A percentile compares a stretch with the other conserved stretches of the same genome.
Conservation (phyloP, 257 asterid genomes). For the Scutellaria baicalensis region DNA sequence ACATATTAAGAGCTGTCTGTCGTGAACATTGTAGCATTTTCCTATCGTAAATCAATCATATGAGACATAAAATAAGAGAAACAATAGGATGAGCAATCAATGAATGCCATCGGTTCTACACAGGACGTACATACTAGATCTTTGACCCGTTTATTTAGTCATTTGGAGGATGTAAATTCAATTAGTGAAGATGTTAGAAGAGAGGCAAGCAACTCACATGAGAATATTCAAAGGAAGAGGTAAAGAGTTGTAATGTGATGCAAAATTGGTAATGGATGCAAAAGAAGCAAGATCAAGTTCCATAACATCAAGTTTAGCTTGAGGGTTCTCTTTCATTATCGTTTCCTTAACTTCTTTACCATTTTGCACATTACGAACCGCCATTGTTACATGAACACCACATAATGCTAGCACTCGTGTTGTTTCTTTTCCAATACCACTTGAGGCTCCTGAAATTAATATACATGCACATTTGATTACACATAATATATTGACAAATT, state of each 20-base stretch:
- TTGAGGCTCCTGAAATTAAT: conserved; percentile 43
- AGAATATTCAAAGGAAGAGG: conserved; percentile 49
- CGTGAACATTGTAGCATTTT: too few relatives aligned
- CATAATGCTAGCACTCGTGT: conserved; percentile 42
- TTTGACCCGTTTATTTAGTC: too few relatives aligned
- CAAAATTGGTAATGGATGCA: conserved; percentile 49
- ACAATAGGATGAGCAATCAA: background rate
- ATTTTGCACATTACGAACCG: conserved; percentile 39
- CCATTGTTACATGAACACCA: conserved; percentile 63
- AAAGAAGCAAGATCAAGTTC: conserved; percentile 53
- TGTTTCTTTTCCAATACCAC: conserved; percentile 61
- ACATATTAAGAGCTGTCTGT: too few relatives aligned
- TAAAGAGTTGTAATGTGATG: conserved; percentile 36
- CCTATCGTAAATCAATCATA: too few relatives aligned
- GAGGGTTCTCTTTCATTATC: conserved; percentile 36
- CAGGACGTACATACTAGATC: too few relatives aligned
- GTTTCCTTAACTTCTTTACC: conserved; percentile 35
- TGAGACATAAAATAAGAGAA: background rate
- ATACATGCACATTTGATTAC: background rate
- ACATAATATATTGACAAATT: too few relatives aligned
- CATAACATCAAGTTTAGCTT: conserved; percentile 59
- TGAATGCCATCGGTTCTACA: background rate
- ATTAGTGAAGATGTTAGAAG: too few relatives aligned
- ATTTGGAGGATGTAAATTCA: background rate
- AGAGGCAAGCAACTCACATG: conserved; percentile 28